phyloP scores from a whole-genome alignment of 371 early-diverging fungal species.

The Mucor plumbeus region DNA sequence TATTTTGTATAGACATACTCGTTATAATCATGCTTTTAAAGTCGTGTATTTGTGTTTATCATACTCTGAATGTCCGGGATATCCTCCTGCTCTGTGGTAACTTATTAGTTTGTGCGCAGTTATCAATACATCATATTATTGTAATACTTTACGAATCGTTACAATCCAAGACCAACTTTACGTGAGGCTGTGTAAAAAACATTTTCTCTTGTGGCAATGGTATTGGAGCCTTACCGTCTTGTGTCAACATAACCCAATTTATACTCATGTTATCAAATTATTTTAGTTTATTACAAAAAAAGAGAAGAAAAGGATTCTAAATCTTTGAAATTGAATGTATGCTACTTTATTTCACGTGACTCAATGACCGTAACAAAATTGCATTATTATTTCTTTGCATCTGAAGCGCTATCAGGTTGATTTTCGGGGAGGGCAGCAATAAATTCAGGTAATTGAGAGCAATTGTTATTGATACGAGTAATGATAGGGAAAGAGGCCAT shows the following conservation, averaged over 20 bases:
- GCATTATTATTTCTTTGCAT: slow-evolving; percentile 38
- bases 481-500: slow-evolving; percentile 75
- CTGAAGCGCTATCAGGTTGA: slow-evolving; percentile 79
- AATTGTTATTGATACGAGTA: slow-evolving; percentile 54
- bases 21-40: not conserved
- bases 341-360: not conserved
- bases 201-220: slow-evolving; percentile 59
- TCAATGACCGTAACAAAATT: not conserved
- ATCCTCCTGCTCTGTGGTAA: slow-evolving; percentile 29
- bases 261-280: slow-evolving; percentile 47
- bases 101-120: not conserved
- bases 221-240: slow-evolving; percentile 41
- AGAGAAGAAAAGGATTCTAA: not conserved
- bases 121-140: not conserved
- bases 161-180: slow-evolving; percentile 45
- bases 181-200: slow-evolving; percentile 39
- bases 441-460: slow-evolving; percentile 71
- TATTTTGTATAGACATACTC: slow-evolving; percentile 1
- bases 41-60: not conserved
- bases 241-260: slow-evolving; percentile 59
- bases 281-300: not conserved
- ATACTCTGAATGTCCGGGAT: slow-evolving; percentile 48
- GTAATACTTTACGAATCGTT: slow-evolving; percentile 33
- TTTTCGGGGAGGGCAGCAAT: slow-evolving; percentile 67
- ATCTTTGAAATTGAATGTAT: not conserved